Evolutionary conservation across 495 filamentous ascomycete species (phyloP), one percentile per base, ranked within the genome.

Genomic region (Penicillium canariense): DNA sequence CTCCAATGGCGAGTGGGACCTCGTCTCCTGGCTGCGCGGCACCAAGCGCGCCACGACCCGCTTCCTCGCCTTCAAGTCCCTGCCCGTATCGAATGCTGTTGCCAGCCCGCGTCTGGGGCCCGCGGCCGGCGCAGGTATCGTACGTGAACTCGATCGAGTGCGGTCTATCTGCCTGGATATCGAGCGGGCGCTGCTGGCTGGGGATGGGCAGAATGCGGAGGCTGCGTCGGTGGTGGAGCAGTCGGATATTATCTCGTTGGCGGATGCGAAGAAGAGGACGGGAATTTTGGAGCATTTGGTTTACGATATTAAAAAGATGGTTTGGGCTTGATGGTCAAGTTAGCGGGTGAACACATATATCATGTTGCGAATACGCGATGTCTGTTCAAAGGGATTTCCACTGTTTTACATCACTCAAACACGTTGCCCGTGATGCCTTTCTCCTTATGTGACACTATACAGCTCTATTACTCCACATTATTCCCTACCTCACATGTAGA

Each of bases 271-370:
- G 83, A 90, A 83, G 74, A 89, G 86, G 50, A 97, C 93, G 3
- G 88, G 90, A 5, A 76, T 91, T 63, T 65, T 98, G 38, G 92
- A 98, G 75, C 84, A 90, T 67, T 68, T 91, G 63, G 87, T 88
- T 9, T 88, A 96, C 76, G 85, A 84, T 52, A 75, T 97, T 46
- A 96, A 93, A 81, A 92, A 89, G 78, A 69, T 96, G 68, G 89
- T 97, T 22, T 97, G 92, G 92, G 89, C 88, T 52, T 94, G 62
- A 63, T 9, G 23, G 47, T 5, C 15, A 6, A 28, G 17, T 25
- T 20, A 17, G 17, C 22, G 15, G 38, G 7, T 25, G 11, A 17
- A 8, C 18, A 38, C 36, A 11, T 23, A 42, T 25, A 42, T 6
- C 9, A 17, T 42, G 8, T 39, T 48, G 30, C 38, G 25, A 25